phyloP scores from a whole-genome alignment of 345 rosid species.

The Euphorbia tirucalli region DNA sequence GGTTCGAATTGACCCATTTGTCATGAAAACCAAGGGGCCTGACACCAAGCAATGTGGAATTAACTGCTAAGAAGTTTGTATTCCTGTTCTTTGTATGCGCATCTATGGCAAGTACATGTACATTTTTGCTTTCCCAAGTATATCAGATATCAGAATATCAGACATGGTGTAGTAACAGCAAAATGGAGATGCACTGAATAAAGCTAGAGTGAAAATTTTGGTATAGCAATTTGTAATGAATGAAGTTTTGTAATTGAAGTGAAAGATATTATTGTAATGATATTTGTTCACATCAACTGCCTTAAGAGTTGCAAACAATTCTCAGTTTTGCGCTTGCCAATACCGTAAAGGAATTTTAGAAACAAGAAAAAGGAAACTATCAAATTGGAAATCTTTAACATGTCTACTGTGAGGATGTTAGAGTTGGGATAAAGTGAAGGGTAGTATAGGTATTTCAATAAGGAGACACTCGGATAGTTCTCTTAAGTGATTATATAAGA shows the following conservation, averaged over 20 bases:
- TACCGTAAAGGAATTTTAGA: background rate
- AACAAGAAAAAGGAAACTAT: background rate
- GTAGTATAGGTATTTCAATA: no score
- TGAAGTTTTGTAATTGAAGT: conserved; percentile 37
- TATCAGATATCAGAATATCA: conserved; percentile 10
- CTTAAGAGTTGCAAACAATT: background rate
- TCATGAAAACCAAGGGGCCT: conserved; percentile 92
- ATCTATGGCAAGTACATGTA: conserved; percentile 25
- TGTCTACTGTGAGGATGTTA: no score
- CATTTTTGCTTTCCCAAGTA: conserved; percentile 23
- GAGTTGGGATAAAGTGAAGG: no score
- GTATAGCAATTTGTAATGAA: conserved; percentile 23
- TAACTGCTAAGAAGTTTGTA: conserved; percentile 57
- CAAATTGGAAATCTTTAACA: background rate
- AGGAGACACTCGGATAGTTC: no score
- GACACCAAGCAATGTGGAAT: conserved; percentile 73
- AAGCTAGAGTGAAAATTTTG: conserved; percentile 31
- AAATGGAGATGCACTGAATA: conserved; percentile 35
- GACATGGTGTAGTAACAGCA: conserved; percentile 25
- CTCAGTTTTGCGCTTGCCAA: background rate
- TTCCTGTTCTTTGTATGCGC: conserved; percentile 21
- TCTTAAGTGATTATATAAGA: no score
- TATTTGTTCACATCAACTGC: background rate
- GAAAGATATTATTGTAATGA: conserved; percentile 12
- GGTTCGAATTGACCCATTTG: conserved; percentile 92